Base-by-base conservation (phyloP, 1,284 basidiomycete species). In the Leccinum fuscescens region DNA sequence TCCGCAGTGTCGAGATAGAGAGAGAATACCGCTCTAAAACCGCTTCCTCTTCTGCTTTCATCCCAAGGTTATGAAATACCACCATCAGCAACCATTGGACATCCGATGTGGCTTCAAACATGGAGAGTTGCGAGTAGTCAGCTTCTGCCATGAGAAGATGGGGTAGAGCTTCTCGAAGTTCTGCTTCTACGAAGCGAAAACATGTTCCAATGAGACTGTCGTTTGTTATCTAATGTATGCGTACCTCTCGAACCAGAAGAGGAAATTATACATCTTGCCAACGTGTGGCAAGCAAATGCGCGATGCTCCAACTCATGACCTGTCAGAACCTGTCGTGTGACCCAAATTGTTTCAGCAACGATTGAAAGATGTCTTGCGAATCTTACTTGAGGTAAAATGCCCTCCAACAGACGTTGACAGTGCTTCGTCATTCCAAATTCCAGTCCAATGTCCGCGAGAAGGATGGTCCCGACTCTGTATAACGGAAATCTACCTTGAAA, bases 381-480 rank as follows among this genome's bases (percentile, higher is more conserved):
- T 58, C 75, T 61, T 61, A 87, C 90, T 77, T 92, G 91, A 27
- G 91, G 90, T 80, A 93, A 81, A 52, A 92, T 83, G 64, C 89
- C 89, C 55, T 91, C 86, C 49, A 93, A 67, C 57, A 92, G 79
- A 59, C 78, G 80, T 63, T 76, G 79, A 62, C 83, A 85, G 65
- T 84, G 81, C 67, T 82, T 82, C 17, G 88, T 82, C 82, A 93
- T 84, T 14, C 85, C 87, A 69, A 90, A 88, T 66, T 92, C 88
- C 17, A 92, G 75, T 5, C 85, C 84, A 59, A 90, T 75, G 67
- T 93, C 91, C 3, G 91, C 90, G 6, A 93, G 80, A 33, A 93
- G 71, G 59, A 89, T 79, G 20, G 86, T 79, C 0, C 82, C 86
- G 3, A 84, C 83, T 56, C 90, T 79, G 69, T 93, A 90, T 48